These are phyloP conservation scores for Knoxdaviesia capensis DNA, from an alignment of 2,329 filamentous ascomycete species.

Conservation along the genomic window DNA sequence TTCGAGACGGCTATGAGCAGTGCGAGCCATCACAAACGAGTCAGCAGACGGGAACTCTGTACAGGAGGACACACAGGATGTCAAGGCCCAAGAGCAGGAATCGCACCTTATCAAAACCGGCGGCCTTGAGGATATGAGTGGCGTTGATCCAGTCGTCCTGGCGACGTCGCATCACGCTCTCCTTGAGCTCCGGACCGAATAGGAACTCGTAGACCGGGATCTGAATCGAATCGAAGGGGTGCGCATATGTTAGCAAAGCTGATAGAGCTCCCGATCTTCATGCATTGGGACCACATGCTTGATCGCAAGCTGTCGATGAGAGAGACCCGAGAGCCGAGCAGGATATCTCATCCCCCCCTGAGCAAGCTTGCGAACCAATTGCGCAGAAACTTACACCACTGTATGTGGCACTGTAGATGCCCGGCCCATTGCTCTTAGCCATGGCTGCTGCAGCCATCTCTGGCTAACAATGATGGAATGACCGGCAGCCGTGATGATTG, in stretches of 20 bases:
- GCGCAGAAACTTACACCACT: conserved; percentile 36
- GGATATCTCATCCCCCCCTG: neutral
- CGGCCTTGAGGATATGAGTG: conserved; percentile 95
- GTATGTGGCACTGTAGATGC: conserved; percentile 49
- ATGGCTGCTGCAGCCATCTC: neutral
- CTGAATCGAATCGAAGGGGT: conserved; percentile 21
- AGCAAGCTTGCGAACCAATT: conserved; percentile 1
- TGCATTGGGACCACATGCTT: neutral
- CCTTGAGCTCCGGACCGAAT: conserved; percentile 54
- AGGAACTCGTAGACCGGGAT: conserved; percentile 92
- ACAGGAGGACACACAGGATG: neutral
- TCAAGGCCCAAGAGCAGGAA: neutral
- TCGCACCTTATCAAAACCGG: conserved; percentile 66
- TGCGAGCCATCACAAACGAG: neutral
- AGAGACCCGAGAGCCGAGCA: neutral
- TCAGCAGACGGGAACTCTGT: neutral
- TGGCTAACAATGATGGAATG: no score
- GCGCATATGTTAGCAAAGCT: conserved; percentile 3
- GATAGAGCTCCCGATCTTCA: neutral
- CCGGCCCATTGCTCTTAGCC: conserved; percentile 13
- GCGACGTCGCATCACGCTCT: conserved; percentile 89
- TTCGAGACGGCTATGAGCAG: conserved; percentile 46
- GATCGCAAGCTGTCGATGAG: conserved; percentile 1
- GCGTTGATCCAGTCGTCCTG: conserved; percentile 97
- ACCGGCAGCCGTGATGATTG: no score